A percentile compares a stretch with the other conserved stretches of the same genome.
phyloP scores from a whole-genome alignment of 2,329 filamentous ascomycete species.

The Curvularia sp. region DNA sequence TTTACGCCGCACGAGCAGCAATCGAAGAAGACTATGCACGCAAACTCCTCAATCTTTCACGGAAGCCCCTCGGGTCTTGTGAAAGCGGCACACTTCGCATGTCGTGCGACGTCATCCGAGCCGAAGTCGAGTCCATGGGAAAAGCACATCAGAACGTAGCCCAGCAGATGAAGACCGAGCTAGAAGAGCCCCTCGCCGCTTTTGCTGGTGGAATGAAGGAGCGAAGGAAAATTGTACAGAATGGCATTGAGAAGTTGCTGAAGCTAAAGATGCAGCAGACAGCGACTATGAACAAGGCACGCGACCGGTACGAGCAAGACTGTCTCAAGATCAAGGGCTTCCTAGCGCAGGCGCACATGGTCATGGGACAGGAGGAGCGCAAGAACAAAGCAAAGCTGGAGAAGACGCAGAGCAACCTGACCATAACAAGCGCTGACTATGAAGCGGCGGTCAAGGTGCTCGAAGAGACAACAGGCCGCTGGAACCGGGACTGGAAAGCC shows the following conservation, averaged over 20 bases:
- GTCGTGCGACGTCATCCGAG: slow-evolving; percentile 86
- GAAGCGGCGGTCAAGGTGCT: slow-evolving; percentile 90
- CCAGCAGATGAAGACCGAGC: slow-evolving; percentile 90
- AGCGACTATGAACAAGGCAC: slow-evolving; percentile 88
- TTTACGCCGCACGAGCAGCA: slow-evolving; percentile 87
- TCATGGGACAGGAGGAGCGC: slow-evolving; percentile 98
- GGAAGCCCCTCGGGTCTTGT: slow-evolving; percentile 86
- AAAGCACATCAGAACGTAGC: slow-evolving; percentile 93
- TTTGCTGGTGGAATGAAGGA: slow-evolving; percentile 97
- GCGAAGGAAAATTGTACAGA: slow-evolving; percentile 92
- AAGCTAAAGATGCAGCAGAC: slow-evolving; percentile 95
- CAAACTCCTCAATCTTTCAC: slow-evolving; percentile 83
- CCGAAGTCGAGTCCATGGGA: slow-evolving; percentile 89
- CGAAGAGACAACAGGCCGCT: slow-evolving; percentile 91
- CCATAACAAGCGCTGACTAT: slow-evolving; percentile 89
- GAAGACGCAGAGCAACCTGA: slow-evolving; percentile 96
- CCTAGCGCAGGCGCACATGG: slow-evolving; percentile 98
- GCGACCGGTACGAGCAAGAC: slow-evolving; percentile 96
- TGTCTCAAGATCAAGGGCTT: slow-evolving; percentile 99
- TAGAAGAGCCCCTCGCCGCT: slow-evolving; percentile 90
- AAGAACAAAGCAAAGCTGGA: slow-evolving; percentile 99
- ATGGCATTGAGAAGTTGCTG: slow-evolving; percentile 89
- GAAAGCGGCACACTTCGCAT: slow-evolving; percentile 83
- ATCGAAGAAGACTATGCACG: slow-evolving; percentile 97
- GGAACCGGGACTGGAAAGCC: slow-evolving; percentile 98